A percentile compares a stretch with the other conserved stretches of the same genome.
Evolutionary conservation across 441 rosid genomes (phyloP).

Genomic region (Populus trichocarpa): DNA sequence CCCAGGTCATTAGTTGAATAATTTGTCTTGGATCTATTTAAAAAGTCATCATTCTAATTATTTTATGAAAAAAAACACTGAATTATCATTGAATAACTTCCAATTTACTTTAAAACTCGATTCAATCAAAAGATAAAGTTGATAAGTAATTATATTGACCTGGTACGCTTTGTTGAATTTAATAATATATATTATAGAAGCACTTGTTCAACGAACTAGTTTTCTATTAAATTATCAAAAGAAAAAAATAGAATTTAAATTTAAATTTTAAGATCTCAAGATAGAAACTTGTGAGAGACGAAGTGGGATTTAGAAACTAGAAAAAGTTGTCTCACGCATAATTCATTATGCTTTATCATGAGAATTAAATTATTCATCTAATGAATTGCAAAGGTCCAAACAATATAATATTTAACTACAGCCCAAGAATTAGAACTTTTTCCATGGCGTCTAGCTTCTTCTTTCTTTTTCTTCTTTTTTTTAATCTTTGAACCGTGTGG

Average conservation of each 20-base stretch:
- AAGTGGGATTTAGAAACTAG: not conserved
- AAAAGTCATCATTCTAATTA: too few relatives aligned
- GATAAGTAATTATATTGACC: too few relatives aligned
- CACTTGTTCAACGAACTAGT: not conserved
- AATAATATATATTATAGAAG: too few relatives aligned
- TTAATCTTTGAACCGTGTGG: too few relatives aligned
- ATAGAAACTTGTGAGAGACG: not conserved
- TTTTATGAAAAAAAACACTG: too few relatives aligned
- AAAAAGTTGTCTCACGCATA: not conserved
- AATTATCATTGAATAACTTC: not conserved
- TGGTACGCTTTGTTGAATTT: not conserved
- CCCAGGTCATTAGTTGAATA: too few relatives aligned
- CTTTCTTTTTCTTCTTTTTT: not conserved
- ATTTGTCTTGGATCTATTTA: too few relatives aligned
- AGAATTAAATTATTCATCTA: too few relatives aligned
- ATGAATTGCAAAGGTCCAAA: not conserved
- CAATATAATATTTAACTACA: too few relatives aligned
- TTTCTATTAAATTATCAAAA: too few relatives aligned
- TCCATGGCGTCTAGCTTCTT: not conserved
- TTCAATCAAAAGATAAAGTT: not conserved
- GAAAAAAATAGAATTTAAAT: too few relatives aligned
- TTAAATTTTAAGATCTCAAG: not conserved
- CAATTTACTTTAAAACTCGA: too few relatives aligned
- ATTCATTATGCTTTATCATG: not conserved
- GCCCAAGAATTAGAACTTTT: not conserved